Evolutionary conservation across 2,329 filamentous ascomycete genomes (phyloP), one percentile per base, ranked within the genome.

Genomic region (Aspergillus sp.): DNA sequence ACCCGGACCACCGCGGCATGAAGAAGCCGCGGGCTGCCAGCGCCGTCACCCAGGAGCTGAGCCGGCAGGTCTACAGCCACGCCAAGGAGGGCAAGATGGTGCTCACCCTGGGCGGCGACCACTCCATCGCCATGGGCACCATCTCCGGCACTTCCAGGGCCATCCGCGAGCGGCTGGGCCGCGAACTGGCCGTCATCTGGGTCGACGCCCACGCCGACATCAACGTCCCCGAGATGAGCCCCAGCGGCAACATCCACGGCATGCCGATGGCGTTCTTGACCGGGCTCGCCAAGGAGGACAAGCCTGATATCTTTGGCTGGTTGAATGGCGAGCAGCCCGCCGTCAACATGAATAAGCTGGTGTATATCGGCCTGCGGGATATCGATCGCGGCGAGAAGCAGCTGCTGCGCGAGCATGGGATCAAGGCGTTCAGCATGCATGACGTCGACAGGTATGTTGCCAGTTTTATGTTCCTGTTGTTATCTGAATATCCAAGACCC

Each of bases 371-470:
- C 19, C 70, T 98, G 51, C 74, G 91, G 26, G 91, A 96, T 55
- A 86, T 96, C 17, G 91, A 98, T 57, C 63, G 74, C n/a, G 84
- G 78, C 26, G 91, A 98, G 78, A 96, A 95, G 80, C 75, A 78
- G 66, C 84, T 95, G 40, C 67, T 98, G 43, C 74, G 80, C 36
- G 85, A 96, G 45, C 70, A 96, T 53, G 80, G 82, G 26, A 91
- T 98, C 68, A 89, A 85, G 69, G 89, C 89, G 3, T 98, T 96
- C 55, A 89, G 82, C 66, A 98, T 98, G 91, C 91, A 94, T 57
- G 91, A 98, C 57, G 82, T 98, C 60, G 91, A 98, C 63, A 74
- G 76, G 82, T 86, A 67, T 50, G 72, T 55, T 30, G 15, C 6
- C 19, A 12, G 14, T 28, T 15, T 10, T 5, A 11, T 8, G 24